Evolutionary conservation across 2,329 filamentous ascomycete species (phyloP), one percentile per base, ranked within the genome.

Genomic region (Parastagonospora avenae): DNA sequence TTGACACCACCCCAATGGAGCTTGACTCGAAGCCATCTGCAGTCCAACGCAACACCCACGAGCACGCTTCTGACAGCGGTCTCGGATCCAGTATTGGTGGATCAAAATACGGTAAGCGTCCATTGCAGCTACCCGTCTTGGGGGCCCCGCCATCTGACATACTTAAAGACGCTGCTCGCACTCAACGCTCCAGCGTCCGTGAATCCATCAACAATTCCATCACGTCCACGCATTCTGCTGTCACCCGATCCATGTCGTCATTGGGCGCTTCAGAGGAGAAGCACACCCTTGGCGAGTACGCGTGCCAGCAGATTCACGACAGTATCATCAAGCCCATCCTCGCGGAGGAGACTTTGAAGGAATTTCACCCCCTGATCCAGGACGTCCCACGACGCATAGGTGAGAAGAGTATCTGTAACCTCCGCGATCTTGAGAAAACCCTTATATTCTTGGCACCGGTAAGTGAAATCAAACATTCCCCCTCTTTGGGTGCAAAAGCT

Each of bases 351-450:
- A 80, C 82, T 29, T 82, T 95, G 54, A 90, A 91, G 72, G 85
- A 89, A 42, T 96, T 96, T 73, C 88, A 91, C 71, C 81, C 88
- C 42, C 84, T 96, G 64, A 82, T 96, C 58, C 81, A 88, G 62
- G 88, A 90, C 73, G 86, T 92, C 59, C 91, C 91, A 41, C 82
- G 83, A 73, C 88, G 88, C 68, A 94, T 96, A 71, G 85, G 85
- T 68, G 85, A 87, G 70, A 92, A 91, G 75, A 86, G 94, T 66
- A 94, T 97, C 68, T 86, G 90, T 72, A 96, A 90, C 77, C 85
- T 97, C 48, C 87, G 93, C 74, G 93, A 97, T 76, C 83, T 97
- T 42, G 93, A 97, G 77, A 96, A 96, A 84, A 93, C 89, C 8
- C 80, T 97, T 55, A 85, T 97, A 68, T 92, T 92, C 76, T 85